phyloP scores from a whole-genome alignment of 805 yeast species.

The Yarrowia divulgata region DNA sequence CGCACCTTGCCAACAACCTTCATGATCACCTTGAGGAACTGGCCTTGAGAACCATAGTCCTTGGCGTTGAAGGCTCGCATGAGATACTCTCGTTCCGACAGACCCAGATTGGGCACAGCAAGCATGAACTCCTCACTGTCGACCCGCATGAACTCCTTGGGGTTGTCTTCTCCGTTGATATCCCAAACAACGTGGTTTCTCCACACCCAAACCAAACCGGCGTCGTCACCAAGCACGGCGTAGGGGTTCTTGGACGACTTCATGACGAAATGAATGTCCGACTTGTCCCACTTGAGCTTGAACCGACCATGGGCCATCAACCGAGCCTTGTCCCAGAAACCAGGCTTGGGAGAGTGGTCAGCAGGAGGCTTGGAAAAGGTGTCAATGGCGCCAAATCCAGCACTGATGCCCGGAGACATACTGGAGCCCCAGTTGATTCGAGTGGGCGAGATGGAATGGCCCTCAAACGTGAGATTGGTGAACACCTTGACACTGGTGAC shows the following conservation, averaged over 20 bases:
- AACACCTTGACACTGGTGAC: slow-evolving; percentile 76
- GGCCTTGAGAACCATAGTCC: slow-evolving; percentile 45
- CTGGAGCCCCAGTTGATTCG: slow-evolving; percentile 85
- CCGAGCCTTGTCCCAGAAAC: slow-evolving; percentile 92
- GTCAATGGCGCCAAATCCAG: slow-evolving; percentile 77
- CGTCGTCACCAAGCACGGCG: slow-evolving; percentile 64
- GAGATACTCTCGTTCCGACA: slow-evolving; percentile 50
- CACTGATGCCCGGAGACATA: slow-evolving; percentile 83
- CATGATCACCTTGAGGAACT: slow-evolving; percentile 59
- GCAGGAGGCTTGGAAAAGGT: slow-evolving; percentile 87
- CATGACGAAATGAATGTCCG: slow-evolving; percentile 52
- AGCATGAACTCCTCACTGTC: slow-evolving; percentile 67
- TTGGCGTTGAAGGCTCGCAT: slow-evolving; percentile 42
- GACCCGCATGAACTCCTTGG: slow-evolving; percentile 70
- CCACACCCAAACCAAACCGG: slow-evolving; percentile 83
- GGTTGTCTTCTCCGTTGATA: slow-evolving; percentile 71
- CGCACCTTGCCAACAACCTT: slow-evolving; percentile 69
- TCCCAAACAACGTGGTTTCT: slow-evolving; percentile 64
- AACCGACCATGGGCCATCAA: slow-evolving; percentile 77
- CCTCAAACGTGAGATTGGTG: slow-evolving; percentile 63
- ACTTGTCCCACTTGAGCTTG: slow-evolving; percentile 58
- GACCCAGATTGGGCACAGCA: slow-evolving; percentile 77
- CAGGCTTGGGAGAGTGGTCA: slow-evolving; percentile 83
- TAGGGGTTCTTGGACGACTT: slow-evolving; percentile 87
- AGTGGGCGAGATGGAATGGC: slow-evolving; percentile 65